Base-by-base conservation (phyloP, 352 stramenopile genomes). In the Globisporangium sylvaticum region DNA sequence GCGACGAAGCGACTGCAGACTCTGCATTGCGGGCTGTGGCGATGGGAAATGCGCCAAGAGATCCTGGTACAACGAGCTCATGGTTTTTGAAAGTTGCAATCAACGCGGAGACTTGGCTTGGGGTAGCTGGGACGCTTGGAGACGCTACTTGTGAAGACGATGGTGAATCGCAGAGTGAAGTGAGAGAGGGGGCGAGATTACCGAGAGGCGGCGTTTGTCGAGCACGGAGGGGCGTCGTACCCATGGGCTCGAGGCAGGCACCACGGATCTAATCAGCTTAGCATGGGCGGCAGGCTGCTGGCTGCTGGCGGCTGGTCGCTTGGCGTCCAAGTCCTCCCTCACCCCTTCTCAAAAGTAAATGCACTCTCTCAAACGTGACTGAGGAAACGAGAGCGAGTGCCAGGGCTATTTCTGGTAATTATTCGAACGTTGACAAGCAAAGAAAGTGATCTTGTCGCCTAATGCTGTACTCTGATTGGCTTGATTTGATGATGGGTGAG, bases 1-100 rank as follows among this genome's bases (percentile, higher is more conserved):
- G 10, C 65, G 76, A 8, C 72, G 72, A 18, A 79, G 60, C 25
- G 37, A 39, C 3, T 65, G 60, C 14, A n/a, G 22, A 50, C 39
- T 22, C 20, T 50, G 42, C 42, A 18, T 5, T 7, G 42, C n/a
- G 6, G 18, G 15, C 6, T 50, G 18, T 5, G 42, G 42, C 42
- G 42, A 4, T 6, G 42, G 42, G 42, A 50, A 50, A 24, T 50
- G 42, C 42, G 18, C 1, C 18, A 50, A 50, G 15, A 50, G 42
- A 22, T 50, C 42, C 15, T 50, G 42, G 42, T 50, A 50, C 18
- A 50, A 10, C 42, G 42, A 50, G 42, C 42, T 50, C 42, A 50
- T 50, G 42, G 1, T 50, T 8, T 50, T n/a, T 24, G 18, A 12
- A 44, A 44, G 12, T 22, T 20, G 39, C 15, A 20, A 48, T n/a